phyloP scores from a whole-genome alignment of 345 rosid species.

The Pistacia atlantica region DNA sequence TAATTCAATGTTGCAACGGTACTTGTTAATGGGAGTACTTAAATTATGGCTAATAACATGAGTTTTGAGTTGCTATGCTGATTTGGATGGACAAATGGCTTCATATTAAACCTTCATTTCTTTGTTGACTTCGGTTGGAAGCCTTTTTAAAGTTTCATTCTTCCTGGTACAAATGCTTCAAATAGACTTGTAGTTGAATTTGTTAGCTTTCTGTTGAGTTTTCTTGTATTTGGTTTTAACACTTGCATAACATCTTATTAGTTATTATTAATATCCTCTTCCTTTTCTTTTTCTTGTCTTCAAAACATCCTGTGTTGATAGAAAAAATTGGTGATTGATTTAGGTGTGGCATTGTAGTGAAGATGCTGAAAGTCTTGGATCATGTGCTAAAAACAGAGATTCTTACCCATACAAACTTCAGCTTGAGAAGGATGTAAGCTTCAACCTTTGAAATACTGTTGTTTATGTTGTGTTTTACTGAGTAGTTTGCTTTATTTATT shows the following conservation, averaged over 20 bases:
- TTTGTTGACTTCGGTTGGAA: not conserved
- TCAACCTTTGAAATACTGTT: conserved; percentile 3
- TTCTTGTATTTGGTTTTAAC: not conserved
- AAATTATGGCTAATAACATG: not conserved
- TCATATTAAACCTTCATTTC: too few relatives aligned
- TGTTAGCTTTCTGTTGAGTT: not conserved
- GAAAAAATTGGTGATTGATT: conserved; percentile 24
- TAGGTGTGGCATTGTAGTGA: conserved; percentile 45
- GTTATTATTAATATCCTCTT: not conserved
- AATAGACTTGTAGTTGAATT: not conserved
- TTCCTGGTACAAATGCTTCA: not conserved
- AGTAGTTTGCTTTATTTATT: not conserved
- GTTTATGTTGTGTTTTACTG: not conserved
- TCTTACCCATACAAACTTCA: conserved; percentile 60
- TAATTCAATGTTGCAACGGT: not conserved
- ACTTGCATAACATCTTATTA: not conserved
- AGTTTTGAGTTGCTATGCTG: conserved; percentile 4
- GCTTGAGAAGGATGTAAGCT: conserved; percentile 82
- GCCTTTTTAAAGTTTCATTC: not conserved
- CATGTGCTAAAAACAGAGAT: conserved; percentile 30
- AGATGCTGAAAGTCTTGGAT: conserved; percentile 34
- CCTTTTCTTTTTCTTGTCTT: conserved; percentile 11
- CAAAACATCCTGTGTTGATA: not conserved
- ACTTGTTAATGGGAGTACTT: not conserved
- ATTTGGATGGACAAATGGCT: not conserved